Base-by-base conservation (phyloP, 2,329 filamentous ascomycete genomes). In the Trichoderma citrinoviride region DNA sequence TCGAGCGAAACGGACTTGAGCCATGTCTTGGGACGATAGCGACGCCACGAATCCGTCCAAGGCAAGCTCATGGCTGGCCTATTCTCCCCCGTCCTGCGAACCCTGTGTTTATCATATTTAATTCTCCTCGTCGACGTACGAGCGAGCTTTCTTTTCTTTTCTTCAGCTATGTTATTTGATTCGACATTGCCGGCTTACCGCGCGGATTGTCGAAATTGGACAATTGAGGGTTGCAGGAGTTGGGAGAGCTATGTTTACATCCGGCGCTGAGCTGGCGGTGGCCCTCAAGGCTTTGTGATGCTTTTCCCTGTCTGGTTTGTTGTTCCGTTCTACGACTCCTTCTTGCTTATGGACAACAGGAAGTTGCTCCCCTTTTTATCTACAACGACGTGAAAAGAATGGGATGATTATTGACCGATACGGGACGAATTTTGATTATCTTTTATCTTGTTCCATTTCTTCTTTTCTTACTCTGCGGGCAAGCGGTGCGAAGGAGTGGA, bases 191-290 rank as follows among this genome's bases (percentile, higher is more conserved):
- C 65, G 64, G 71, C 69, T 63, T 66, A 61, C 67, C 67, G 68
- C 66, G 67, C 54, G 50, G 55, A 67, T 66, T 68, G 58, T 67
- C 49, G 23, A 27, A 46, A 21, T 60, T 68, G 70, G 68, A 68
- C 70, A 73, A 65, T 70, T n/a, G 43, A 54, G 47, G 69, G 70
- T 65, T 70, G 69, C 67, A 65, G 72, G 72, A 74, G 72, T 74
- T 74, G 70, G 70, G 70, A 72, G 71, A 74, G 66, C 70, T 70
- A 58, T 68, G 68, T 67, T 61, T 54, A 44, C 33, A 64, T 68
- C 65, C 52, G 71, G 72, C 72, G 72, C 71, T 69, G 66, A 69
- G 61, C 67, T 68, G 65, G 52, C 33, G 64, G 57, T 52, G 66
- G 72, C 65, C 25, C 61, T 65, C 52, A 67, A 67, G 69, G 67